Evolutionary conservation across 2,329 filamentous ascomycete species (phyloP).

Genomic region (Cordyceps cicadae): DNA sequence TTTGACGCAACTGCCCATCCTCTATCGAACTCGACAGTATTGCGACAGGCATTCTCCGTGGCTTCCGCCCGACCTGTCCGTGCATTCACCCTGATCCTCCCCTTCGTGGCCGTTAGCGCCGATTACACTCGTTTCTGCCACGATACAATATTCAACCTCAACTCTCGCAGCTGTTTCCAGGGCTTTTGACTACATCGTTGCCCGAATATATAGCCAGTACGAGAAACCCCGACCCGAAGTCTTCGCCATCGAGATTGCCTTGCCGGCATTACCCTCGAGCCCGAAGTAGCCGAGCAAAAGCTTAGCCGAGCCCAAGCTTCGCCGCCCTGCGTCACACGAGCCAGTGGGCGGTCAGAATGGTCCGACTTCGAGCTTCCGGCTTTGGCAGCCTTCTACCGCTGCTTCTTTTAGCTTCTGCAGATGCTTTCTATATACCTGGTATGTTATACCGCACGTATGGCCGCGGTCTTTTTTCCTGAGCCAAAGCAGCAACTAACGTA

Average conservation of each 20-base stretch:
- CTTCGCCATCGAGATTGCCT: not conserved
- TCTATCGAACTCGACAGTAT: not conserved
- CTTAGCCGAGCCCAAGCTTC: not conserved
- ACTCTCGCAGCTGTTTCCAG: not conserved
- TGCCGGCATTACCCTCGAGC: not conserved
- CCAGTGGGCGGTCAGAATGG: slow-evolving; percentile 14
- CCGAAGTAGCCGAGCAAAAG: not conserved
- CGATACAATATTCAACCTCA: not conserved
- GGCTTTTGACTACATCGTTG: not conserved
- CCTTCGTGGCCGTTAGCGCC: slow-evolving; percentile 7
- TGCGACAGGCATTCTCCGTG: not conserved
- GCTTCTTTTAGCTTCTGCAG: slow-evolving; percentile 26
- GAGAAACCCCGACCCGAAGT: not conserved
- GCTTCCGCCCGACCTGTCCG: not conserved
- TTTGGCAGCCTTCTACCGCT: slow-evolving; percentile 36
- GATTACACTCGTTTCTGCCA: slow-evolving; percentile 13
- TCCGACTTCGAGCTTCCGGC: slow-evolving; percentile 28
- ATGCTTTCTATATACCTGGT: slow-evolving; percentile 85
- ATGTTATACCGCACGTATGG: slow-evolving; percentile 14
- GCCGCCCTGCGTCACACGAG: slow-evolving; percentile 11
- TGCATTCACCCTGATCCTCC: not conserved
- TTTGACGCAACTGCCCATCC: not conserved
- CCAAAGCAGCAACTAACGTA: not conserved
- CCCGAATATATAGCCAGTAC: not conserved
- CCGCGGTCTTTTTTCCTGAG: not conserved